phyloP scores from a whole-genome alignment of 2,329 filamentous ascomycete genomes.

The Dactylellina parvicollis region DNA sequence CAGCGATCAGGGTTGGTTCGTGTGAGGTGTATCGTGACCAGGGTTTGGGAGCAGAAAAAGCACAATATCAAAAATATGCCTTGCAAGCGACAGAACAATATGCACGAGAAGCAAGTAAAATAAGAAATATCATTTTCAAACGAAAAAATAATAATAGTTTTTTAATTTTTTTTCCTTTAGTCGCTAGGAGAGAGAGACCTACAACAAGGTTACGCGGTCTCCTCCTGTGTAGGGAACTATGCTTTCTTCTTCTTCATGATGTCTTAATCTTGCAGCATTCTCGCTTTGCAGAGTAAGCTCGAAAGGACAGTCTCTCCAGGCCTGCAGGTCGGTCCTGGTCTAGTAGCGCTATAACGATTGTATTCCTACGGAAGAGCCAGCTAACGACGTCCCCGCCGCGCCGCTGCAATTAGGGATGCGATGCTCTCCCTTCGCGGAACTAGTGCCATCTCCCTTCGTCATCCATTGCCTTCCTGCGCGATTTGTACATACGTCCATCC shows the following conservation, averaged over 20 bases:
- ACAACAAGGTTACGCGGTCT: slow-evolving; percentile 9
- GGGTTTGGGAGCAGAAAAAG: no score
- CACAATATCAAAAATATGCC: no score
- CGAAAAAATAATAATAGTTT: no score
- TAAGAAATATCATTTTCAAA: no score
- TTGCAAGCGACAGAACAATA: no score
- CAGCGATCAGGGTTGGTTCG: no score
- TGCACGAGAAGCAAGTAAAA: no score
- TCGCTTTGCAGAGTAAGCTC: no score
- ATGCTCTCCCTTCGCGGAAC: neutral
- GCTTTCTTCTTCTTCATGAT: no score
- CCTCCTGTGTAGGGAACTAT: no score
- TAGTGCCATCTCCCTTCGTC: neutral
- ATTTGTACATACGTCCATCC: neutral
- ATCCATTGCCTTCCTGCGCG: neutral
- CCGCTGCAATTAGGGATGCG: slow-evolving; percentile 1
- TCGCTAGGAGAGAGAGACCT: slow-evolving; percentile 7
- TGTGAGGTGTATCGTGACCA: no score
- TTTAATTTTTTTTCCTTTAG: neutral
- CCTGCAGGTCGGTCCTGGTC: slow-evolving; percentile 1
- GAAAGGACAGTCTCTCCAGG: neutral
- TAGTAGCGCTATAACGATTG: neutral
- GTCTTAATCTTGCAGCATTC: no score
- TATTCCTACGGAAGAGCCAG: neutral
- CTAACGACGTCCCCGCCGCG: neutral